Evolutionary conservation across 306 rosid species (phyloP).

Genomic region (Rosa chinensis): DNA sequence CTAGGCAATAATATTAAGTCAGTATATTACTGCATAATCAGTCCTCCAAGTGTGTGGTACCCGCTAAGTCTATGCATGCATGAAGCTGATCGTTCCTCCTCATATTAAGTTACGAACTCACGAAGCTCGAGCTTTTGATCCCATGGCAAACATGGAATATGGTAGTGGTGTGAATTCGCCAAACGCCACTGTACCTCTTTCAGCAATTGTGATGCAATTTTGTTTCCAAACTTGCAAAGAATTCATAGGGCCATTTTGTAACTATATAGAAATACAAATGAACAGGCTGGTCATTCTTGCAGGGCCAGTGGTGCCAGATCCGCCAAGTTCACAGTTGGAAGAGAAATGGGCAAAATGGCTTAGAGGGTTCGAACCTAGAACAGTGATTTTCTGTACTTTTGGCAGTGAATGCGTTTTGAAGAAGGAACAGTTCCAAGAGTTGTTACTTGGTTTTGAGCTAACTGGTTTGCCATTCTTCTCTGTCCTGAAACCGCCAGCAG

Average conservation of each 20-base stretch:
- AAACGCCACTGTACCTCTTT: background rate
- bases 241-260: conserved; percentile 56
- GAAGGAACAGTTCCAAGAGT: conserved; percentile 48
- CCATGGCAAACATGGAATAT: background rate
- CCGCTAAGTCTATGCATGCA: background rate
- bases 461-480: conserved; percentile 54
- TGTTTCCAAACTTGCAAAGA: conserved; percentile 57
- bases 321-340: conserved; percentile 36
- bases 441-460: conserved; percentile 68
- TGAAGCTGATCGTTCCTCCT: too few species aligned
- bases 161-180: conserved; percentile 27
- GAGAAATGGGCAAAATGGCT: conserved; percentile 59
- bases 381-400: conserved; percentile 59
- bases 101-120: conserved; percentile 22
- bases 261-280: conserved; percentile 38
- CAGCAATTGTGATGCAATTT: conserved; percentile 38
- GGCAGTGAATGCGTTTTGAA: conserved; percentile 54
- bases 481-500: conserved; percentile 53
- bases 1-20: conserved; percentile 39
- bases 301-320: conserved; percentile 45
- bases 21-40: conserved; percentile 31
- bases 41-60: conserved; percentile 45
- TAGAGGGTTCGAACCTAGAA: conserved; percentile 34
- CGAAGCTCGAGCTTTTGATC: conserved; percentile 35
- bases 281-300: conserved; percentile 51